These are phyloP conservation scores for Wickerhamomyces chambardii DNA, from an alignment of 805 yeast species.

Conservation along the genomic window DNA sequence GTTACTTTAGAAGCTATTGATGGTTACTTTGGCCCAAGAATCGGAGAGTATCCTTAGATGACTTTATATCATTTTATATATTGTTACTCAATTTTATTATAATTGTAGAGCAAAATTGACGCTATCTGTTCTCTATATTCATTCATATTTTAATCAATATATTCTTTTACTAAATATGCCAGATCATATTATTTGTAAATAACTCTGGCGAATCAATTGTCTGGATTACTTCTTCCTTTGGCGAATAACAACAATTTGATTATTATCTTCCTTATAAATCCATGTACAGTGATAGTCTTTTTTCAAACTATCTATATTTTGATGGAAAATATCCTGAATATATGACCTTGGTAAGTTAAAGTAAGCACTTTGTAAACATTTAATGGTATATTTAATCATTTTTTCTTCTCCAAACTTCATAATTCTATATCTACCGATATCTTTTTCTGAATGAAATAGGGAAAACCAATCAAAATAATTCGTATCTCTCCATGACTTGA, in stretches of 20 bases:
- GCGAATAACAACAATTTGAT: background rate
- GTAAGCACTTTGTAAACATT: conserved; percentile 27
- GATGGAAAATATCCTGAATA: conserved; percentile 6
- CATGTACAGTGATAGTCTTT: conserved; percentile 6
- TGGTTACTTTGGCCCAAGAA: conserved; percentile 15
- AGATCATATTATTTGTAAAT: too few species aligned
- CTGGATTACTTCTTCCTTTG: too few species aligned
- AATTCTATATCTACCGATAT: conserved; percentile 13
- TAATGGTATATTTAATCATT: conserved; percentile 24
- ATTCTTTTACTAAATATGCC: too few species aligned
- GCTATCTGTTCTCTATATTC: too few species aligned
- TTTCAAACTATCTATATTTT: conserved; percentile 1
- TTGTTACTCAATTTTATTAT: too few species aligned
- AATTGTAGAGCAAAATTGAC: too few species aligned
- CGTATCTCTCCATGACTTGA: conserved; percentile 20
- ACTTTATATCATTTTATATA: too few species aligned
- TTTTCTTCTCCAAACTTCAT: conserved; percentile 33
- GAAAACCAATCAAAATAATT: conserved; percentile 25
- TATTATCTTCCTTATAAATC: conserved; percentile 1
- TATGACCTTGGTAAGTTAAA: conserved; percentile 19
- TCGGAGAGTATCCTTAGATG: conserved; percentile 9
- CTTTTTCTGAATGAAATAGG: conserved; percentile 12
- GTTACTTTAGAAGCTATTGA: conserved; percentile 1
- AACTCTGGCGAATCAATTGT: too few species aligned
- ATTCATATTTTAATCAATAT: too few species aligned